These are phyloP conservation scores for Blastocystis hominis DNA, from an alignment of 352 stramenopile genomes.

Conservation along the genomic window DNA sequence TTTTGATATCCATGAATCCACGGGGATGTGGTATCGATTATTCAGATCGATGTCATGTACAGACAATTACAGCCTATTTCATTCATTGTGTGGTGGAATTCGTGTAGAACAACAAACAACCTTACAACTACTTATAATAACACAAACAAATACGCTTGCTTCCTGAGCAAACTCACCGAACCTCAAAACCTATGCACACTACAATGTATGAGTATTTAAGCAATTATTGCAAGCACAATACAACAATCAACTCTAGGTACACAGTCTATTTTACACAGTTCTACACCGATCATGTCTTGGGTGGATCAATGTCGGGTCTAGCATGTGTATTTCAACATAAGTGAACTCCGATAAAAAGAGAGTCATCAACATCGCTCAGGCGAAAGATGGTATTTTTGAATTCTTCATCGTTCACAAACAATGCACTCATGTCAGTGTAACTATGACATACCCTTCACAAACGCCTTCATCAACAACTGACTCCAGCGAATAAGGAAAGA, in stretches of 20 bases:
- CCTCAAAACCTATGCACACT: background rate
- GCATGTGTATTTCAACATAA: slow-evolving; percentile 1
- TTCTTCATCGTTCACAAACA: slow-evolving; percentile 33
- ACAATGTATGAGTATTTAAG: slow-evolving; percentile 52
- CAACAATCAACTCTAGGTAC: slow-evolving; percentile 56
- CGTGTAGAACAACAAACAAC: background rate
- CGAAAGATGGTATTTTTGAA: slow-evolving; percentile 53
- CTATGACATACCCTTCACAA: slow-evolving; percentile 53
- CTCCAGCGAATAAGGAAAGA: background rate
- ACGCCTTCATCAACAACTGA: slow-evolving; percentile 46
- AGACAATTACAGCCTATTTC: too few species aligned
- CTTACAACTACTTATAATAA: background rate
- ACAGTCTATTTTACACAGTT: slow-evolving; percentile 52
- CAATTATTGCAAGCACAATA: slow-evolving; percentile 52
- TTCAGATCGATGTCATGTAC: too few species aligned
- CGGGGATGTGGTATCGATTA: too few species aligned
- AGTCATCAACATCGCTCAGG: slow-evolving; percentile 37
- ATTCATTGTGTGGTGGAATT: too few species aligned
- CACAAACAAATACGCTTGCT: background rate
- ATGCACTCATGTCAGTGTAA: slow-evolving; percentile 36
- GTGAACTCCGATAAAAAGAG: slow-evolving; percentile 42
- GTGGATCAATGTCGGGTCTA: slow-evolving; percentile 43
- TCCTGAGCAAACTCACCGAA: background rate
- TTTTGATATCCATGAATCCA: background rate
- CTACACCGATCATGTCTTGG: slow-evolving; percentile 38